phyloP scores from a whole-genome alignment of 2,329 filamentous ascomycete genomes.

The Plenodomus tracheiphilus region DNA sequence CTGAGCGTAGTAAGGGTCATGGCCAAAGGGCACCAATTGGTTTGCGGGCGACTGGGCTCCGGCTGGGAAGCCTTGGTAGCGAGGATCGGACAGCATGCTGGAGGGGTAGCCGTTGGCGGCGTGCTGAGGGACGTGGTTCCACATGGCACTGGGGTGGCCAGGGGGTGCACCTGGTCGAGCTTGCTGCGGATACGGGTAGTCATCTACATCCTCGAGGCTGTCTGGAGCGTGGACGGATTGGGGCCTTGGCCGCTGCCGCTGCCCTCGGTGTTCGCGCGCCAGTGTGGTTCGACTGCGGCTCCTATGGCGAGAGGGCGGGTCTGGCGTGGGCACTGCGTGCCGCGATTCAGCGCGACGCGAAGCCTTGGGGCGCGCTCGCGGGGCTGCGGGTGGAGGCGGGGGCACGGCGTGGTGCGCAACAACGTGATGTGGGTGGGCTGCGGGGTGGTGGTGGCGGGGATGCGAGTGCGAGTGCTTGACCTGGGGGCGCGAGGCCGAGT shows the following conservation, averaged over 20 bases:
- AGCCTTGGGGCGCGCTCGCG: constrained; percentile 37
- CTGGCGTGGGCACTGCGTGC: constrained; percentile 35
- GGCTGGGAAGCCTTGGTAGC: constrained; percentile 27
- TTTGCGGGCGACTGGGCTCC: constrained; percentile 27
- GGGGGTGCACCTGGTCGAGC: constrained; percentile 32
- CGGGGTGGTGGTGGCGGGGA: not conserved
- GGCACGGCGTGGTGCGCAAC: constrained; percentile 28
- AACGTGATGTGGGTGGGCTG: constrained; percentile 16
- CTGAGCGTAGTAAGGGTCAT: constrained; percentile 41
- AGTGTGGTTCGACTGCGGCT: constrained; percentile 39
- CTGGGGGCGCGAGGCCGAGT: constrained; percentile 52
- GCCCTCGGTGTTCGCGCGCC: constrained; percentile 34
- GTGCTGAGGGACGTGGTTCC: constrained; percentile 41
- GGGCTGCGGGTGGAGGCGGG: constrained; percentile 36
- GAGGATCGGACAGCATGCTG: constrained; percentile 44
- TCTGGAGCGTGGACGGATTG: constrained; percentile 43
- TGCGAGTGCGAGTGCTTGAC: constrained; percentile 30
- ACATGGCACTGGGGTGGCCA: constrained; percentile 42
- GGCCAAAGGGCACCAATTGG: constrained; percentile 38
- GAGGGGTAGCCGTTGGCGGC: constrained; percentile 43
- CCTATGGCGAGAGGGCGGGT: constrained; percentile 38
- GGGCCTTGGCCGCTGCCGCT: constrained; percentile 35
- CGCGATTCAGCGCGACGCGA: constrained; percentile 46
- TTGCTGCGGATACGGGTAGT: constrained; percentile 46
- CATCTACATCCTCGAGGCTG: constrained; percentile 50